Base-by-base conservation (phyloP, 768 basidiomycete species). In the Suillus fuscotomentosus region DNA sequence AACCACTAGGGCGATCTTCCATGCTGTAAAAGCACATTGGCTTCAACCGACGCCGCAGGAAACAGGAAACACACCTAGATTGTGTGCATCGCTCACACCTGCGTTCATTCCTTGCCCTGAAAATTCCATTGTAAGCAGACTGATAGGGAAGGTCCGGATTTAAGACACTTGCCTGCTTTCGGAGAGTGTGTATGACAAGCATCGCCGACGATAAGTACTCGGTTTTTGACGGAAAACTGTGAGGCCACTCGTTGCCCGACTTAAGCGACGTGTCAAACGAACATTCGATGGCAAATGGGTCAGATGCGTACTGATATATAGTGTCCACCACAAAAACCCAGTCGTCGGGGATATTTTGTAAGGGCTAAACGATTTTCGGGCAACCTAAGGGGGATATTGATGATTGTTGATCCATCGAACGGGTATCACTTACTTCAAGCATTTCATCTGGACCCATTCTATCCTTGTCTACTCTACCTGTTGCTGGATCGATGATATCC, bases 241-340 rank as follows among this genome's bases (percentile, higher is more conserved):
- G 83, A 79, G 15, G 85, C 84, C 9, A 87, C 81, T 5, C 86
- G 80, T 68, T 87, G 85, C 2, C 84, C 84, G 57, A 86, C 85
- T 84, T 43, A 20, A 47, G 20, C 9, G 27, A 38, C 51, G 62
- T 20, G 14, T 50, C 22, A 42, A 31, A 22, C 7, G 41, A 60
- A 31, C 34, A 38, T 61, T 38, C n/a, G 34, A 31, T 13, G 51
- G 41, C 27, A 1, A 57, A 4, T 11, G 24, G 27, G 2, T 24
- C 9, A 50, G 39, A 17, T 5, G 66, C 79, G 63, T 63, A 83
- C 84, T 81, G 63, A 79, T 77, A 66, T 85, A 86, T 0, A 82
- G 61, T 15, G 84, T 83, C 80, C 81, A 84, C 84, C 84, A 85
- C 34, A 75, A 73, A 39, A 83, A 72, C 38, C 76, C 73, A 39